Conservation (phyloP, 2,329 filamentous ascomycete species). For the Colletotrichum godetiae region DNA sequence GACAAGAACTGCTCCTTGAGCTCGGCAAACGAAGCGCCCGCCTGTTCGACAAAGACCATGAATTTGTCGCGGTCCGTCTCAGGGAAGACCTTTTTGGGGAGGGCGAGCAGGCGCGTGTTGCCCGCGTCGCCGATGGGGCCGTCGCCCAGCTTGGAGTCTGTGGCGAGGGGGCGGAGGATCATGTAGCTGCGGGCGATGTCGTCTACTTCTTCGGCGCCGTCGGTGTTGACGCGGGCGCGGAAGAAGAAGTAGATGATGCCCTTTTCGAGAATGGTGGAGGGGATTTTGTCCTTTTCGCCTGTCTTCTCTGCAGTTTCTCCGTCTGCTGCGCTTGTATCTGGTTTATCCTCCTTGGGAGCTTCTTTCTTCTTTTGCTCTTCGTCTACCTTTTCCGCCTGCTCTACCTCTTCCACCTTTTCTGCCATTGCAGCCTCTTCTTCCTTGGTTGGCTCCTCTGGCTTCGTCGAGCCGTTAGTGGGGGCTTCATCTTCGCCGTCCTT, state of each 20-base stretch:
- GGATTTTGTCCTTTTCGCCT: constrained; percentile 27
- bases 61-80: constrained; percentile 75
- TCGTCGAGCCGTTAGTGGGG: neutral
- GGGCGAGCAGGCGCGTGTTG: constrained; percentile 77
- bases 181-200: constrained; percentile 86
- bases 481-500: constrained; percentile 4
- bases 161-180: constrained; percentile 78
- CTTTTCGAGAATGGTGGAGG: constrained; percentile 78
- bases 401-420: neutral
- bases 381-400: neutral
- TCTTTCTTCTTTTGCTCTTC: neutral
- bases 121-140: constrained; percentile 60
- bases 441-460: neutral
- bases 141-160: constrained; percentile 73
- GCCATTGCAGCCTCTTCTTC: constrained; percentile 14
- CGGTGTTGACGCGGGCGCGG: constrained; percentile 78
- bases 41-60: constrained; percentile 86
- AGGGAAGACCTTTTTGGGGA: constrained; percentile 89
- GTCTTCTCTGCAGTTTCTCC: constrained; percentile 29
- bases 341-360: neutral
- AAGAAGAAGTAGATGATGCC: constrained; percentile 94
- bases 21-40: constrained; percentile 71
- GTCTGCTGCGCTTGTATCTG: neutral
- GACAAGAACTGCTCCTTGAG: constrained; percentile 80
- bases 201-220: constrained; percentile 74